A percentile compares a stretch with the other conserved stretches of the same genome.
phyloP scores from a whole-genome alignment of 371 early-diverging fungal genomes.

The Mucor circinelloides region DNA sequence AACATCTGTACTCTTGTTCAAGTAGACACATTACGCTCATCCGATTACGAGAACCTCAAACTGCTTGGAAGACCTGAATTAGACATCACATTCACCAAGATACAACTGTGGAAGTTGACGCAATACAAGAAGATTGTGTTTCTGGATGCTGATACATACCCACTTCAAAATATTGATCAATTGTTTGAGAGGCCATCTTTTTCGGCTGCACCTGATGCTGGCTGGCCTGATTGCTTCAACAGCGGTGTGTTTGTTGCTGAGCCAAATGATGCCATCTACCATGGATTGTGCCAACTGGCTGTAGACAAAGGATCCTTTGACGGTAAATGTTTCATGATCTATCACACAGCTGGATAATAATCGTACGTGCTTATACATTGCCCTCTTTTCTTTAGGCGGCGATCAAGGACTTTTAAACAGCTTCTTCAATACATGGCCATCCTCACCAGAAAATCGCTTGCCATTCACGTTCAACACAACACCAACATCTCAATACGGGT shows the following conservation, averaged over 20 bases:
- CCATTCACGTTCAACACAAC: slow-evolving; percentile 94
- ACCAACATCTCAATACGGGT: slow-evolving; percentile 85
- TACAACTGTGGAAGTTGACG: slow-evolving; percentile 80
- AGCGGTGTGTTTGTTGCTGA: slow-evolving; percentile 90
- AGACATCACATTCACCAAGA: slow-evolving; percentile 86
- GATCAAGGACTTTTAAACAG: slow-evolving; percentile 95
- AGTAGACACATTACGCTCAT: slow-evolving; percentile 61
- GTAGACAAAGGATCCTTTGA: slow-evolving; percentile 73
- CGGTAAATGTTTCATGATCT: slow-evolving; percentile 47
- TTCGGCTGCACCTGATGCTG: slow-evolving; percentile 83
- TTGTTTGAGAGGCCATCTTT: slow-evolving; percentile 79
- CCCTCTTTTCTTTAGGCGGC: slow-evolving; percentile 65
- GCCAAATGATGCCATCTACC: slow-evolving; percentile 62
- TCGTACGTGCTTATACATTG: neutral
- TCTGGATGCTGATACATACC: slow-evolving; percentile 90
- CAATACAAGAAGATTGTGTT: slow-evolving; percentile 75
- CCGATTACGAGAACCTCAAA: slow-evolving; percentile 58
- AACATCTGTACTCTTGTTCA: slow-evolving; percentile 67
- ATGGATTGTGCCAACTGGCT: slow-evolving; percentile 58
- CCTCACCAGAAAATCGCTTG: slow-evolving; percentile 63
- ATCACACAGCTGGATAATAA: neutral
- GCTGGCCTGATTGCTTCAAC: slow-evolving; percentile 96
- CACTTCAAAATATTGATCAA: slow-evolving; percentile 78
- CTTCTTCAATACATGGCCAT: slow-evolving; percentile 84
- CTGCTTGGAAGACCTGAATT: slow-evolving; percentile 90